Evolutionary conservation across 2,329 filamentous ascomycete genomes (phyloP), one percentile per base, ranked within the genome.

Genomic region (Dichotomopilus funicola): DNA sequence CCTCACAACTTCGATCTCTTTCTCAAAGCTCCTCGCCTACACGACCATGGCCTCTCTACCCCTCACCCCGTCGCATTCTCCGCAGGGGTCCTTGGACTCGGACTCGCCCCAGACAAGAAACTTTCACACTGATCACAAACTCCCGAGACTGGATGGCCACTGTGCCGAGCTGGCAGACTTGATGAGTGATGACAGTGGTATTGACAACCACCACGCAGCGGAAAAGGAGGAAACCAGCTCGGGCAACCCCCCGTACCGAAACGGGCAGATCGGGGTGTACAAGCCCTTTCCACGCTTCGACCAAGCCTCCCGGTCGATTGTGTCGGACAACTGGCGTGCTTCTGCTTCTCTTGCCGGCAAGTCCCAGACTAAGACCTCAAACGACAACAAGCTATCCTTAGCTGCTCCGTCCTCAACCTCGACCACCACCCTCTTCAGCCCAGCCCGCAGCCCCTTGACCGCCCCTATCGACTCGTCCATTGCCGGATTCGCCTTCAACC

Each of bases 311-410:
- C 45, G 44, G 6, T 49, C 56, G 11, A 46, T 58, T 13, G 45
- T 44, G 5, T 55, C 56, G 9, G 52, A 50, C 41, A 58, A 58
- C 52, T 58, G 56, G 56, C 52, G 56, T 27, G 19, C 19, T 27
- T 2, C 19, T 27, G 19, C 19, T 27, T 27, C 19, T 27, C 19
- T 27, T 27, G 19, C 19, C 19, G 19, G 19, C 19, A 27, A 27
- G 19, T 27, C 19, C 19, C 19, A 27, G 19, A 27, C 19, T 27
- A 2, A 27, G 19, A 27, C 19, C 19, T 27, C 19, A 27, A 27
- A 27, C 19, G 19, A 27, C 19, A 27, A 27, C 19, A 27, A 27
- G 3, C 19, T 27, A 27, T 12, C 27, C 41, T 12, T n/a, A 1
- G 40, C 41, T 19, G n/a, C 47, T 44, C 4, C 36, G 33, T 10